phyloP scores from a whole-genome alignment of 164 flowering plant genomes.

The Piper betle region DNA sequence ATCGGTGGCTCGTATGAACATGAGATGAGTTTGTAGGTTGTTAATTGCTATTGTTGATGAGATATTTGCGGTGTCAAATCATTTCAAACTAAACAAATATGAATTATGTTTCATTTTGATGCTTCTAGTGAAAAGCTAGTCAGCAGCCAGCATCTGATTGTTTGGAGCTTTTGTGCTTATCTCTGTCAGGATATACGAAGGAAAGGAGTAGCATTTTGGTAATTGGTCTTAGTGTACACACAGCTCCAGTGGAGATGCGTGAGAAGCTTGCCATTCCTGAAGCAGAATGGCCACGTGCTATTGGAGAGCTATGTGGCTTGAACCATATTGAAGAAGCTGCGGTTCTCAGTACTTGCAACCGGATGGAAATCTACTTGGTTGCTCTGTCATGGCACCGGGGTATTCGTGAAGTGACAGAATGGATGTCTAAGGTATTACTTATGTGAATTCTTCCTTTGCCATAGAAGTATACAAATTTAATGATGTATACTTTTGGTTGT shows the following conservation, averaged over 20 bases:
- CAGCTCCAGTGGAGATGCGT: conserved; percentile 93
- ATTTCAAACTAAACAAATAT: too few relatives aligned
- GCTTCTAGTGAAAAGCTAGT: neutral
- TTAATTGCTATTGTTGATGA: too few relatives aligned
- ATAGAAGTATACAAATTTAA: too few relatives aligned
- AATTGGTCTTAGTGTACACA: conserved; percentile 91
- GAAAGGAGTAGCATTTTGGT: conserved; percentile 94
- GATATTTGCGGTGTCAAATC: too few relatives aligned
- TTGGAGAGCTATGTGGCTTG: conserved; percentile 72
- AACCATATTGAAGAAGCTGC: conserved; percentile 99
- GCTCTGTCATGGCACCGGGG: conserved; percentile 93
- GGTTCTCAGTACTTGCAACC: conserved; percentile 94
- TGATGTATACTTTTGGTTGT: too few relatives aligned
- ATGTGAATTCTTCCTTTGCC: too few relatives aligned
- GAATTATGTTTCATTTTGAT: neutral
- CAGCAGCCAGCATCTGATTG: neutral
- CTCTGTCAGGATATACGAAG: conserved; percentile 67
- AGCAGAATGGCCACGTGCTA: conserved; percentile 97
- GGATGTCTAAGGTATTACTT: conserved; percentile 87
- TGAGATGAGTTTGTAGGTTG: too few relatives aligned
- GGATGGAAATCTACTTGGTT: conserved; percentile 95
- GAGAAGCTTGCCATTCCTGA: conserved; percentile 97
- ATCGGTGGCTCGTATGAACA: too few relatives aligned
- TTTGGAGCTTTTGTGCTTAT: neutral
- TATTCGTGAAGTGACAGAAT: conserved; percentile 92